Evolutionary conservation across 495 filamentous ascomycete species (phyloP).

Genomic region (Extremus antarcticus): DNA sequence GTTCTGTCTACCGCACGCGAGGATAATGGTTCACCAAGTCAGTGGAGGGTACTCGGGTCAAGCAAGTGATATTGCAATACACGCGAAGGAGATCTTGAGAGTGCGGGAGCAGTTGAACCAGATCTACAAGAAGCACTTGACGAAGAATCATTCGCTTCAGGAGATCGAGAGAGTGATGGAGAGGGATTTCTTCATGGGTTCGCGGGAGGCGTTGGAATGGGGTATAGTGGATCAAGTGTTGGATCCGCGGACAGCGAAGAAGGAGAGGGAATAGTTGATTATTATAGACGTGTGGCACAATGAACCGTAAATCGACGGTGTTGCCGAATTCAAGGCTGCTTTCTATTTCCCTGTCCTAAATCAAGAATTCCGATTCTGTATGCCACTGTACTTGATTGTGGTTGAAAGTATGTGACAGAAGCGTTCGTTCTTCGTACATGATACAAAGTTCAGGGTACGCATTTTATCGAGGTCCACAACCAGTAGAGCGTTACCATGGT

Average conservation of each 20-base stretch:
- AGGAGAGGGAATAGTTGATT: slow-evolving; percentile 31
- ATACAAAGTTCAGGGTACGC: too few relatives aligned
- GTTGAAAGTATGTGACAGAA: too few relatives aligned
- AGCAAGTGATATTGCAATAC: slow-evolving; percentile 86
- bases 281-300: too few relatives aligned
- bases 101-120: slow-evolving; percentile 75
- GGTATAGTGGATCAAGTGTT: slow-evolving; percentile 89
- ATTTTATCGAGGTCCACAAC: too few relatives aligned
- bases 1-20: slow-evolving; percentile 80
- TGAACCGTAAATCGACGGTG: too few relatives aligned
- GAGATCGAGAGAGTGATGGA: slow-evolving; percentile 94
- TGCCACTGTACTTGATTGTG: too few relatives aligned
- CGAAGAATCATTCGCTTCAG: slow-evolving; percentile 57
- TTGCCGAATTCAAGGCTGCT: too few relatives aligned
- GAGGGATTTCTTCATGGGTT: slow-evolving; percentile 86
- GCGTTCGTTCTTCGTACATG: too few relatives aligned
- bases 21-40: slow-evolving; percentile 95
- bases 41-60: slow-evolving; percentile 84
- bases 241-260: too few relatives aligned
- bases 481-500: too few relatives aligned
- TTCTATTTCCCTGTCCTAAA: too few relatives aligned
- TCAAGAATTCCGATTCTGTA: too few relatives aligned
- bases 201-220: slow-evolving; percentile 74
- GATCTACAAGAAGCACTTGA: slow-evolving; percentile 81
- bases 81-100: slow-evolving; percentile 90